A percentile compares a stretch with the other conserved stretches of the same genome.
Evolutionary conservation across 371 early-diverging fungal species (phyloP).

Genomic region (Vairimorpha apis): DNA sequence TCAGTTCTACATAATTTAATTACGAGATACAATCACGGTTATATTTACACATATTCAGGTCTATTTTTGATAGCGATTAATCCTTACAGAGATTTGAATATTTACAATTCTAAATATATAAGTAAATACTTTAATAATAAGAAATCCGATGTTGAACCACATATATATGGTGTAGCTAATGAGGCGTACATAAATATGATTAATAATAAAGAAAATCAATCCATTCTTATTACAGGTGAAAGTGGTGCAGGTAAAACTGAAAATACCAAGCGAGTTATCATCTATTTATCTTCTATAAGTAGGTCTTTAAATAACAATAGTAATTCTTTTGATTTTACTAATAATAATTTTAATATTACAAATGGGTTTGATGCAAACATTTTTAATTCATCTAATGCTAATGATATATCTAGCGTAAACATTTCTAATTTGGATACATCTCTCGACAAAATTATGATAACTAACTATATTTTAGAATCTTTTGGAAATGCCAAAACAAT

Average conservation of each 20-base stretch:
- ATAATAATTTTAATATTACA: slow-evolving; percentile 48
- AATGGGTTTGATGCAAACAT: background rate
- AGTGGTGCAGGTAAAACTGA: slow-evolving; percentile 99
- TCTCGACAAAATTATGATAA: slow-evolving; percentile 82
- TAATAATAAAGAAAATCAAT: slow-evolving; percentile 82
- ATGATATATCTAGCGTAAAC: background rate
- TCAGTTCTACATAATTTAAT: slow-evolving; percentile 88
- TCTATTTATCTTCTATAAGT: slow-evolving; percentile 84
- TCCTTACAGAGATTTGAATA: slow-evolving; percentile 84
- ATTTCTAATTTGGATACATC: slow-evolving; percentile 61
- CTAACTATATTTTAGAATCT: slow-evolving; percentile 94
- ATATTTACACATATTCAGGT: slow-evolving; percentile 97
- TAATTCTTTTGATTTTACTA: too few species aligned
- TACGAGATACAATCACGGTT: slow-evolving; percentile 74
- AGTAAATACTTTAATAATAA: slow-evolving; percentile 66
- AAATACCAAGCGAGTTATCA: slow-evolving; percentile 97
- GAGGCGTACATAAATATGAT: slow-evolving; percentile 87
- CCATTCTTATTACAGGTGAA: slow-evolving; percentile 97
- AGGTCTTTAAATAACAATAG: slow-evolving; percentile 59
- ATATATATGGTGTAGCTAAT: slow-evolving; percentile 88
- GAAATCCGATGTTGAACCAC: slow-evolving; percentile 80
- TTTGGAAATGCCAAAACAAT: slow-evolving; percentile 99
- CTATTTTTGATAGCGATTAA: slow-evolving; percentile 95
- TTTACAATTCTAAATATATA: slow-evolving; percentile 69
- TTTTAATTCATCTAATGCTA: background rate